These are phyloP conservation scores for Pseudogymnoascus sp. DNA, from an alignment of 2,329 filamentous ascomycete species.

Conservation along the genomic window DNA sequence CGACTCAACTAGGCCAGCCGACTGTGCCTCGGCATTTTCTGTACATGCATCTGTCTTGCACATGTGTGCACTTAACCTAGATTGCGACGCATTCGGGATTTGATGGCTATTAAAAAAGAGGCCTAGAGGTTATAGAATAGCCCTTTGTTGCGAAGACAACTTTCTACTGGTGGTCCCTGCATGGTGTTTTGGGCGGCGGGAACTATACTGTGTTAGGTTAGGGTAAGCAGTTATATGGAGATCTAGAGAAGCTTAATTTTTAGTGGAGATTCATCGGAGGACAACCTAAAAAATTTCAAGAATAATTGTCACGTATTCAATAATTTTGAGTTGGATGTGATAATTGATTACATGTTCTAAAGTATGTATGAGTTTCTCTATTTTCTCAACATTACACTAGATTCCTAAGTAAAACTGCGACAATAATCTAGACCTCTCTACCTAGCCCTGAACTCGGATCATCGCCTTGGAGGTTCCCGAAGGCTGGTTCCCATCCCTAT, in stretches of 20 bases:
- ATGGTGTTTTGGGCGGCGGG: neutral
- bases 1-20: neutral
- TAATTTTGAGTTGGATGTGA: neutral
- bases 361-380: neutral
- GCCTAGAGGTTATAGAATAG: neutral
- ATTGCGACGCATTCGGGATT: neutral
- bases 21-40: neutral
- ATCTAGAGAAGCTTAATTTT: neutral
- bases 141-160: neutral
- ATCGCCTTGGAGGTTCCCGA: conserved; percentile 24
- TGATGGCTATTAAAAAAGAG: neutral
- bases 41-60: neutral
- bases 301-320: neutral
- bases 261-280: neutral
- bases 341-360: neutral
- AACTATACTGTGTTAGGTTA: neutral
- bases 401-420: neutral
- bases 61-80: neutral
- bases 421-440: neutral
- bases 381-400: neutral
- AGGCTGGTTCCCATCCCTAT: conserved; percentile 37
- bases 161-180: neutral
- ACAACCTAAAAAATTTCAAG: neutral
- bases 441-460: conserved; percentile 9
- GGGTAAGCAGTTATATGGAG: neutral